A percentile compares a stretch with the other conserved stretches of the same genome.
These are phyloP conservation scores for Cutaneotrichosporon sp. DNA, from an alignment of 1,284 basidiomycete species.

Conservation along the genomic window DNA sequence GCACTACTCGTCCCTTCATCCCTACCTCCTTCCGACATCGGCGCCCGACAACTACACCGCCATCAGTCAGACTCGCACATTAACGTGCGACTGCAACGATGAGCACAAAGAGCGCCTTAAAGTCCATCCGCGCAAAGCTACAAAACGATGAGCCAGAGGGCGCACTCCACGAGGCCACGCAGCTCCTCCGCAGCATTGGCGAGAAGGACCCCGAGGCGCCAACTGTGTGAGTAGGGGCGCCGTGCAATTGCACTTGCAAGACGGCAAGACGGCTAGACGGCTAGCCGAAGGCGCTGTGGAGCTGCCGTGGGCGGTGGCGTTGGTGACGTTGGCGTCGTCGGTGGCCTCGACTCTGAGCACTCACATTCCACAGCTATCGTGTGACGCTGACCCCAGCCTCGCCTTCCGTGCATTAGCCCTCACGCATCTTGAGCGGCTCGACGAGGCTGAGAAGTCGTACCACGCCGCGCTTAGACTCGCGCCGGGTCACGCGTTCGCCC, in stretches of 20 bases:
- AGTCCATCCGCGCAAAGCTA: constrained; percentile 76
- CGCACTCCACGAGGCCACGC: constrained; percentile 53
- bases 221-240: constrained; percentile 65
- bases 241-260: too few species aligned
- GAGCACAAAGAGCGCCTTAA: constrained; percentile 58
- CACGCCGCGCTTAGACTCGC: constrained; percentile 67
- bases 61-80: neutral
- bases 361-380: neutral
- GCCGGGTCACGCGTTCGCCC: constrained; percentile 68
- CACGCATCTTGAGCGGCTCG: constrained; percentile 68
- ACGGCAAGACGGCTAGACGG: neutral
- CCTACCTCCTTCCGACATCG: neutral
- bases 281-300: neutral
- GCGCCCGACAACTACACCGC: neutral
- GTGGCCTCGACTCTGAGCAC: too few species aligned
- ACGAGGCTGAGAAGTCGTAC: constrained; percentile 82
- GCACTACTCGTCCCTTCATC: neutral
- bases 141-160: constrained; percentile 69
- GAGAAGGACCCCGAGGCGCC: constrained; percentile 58
- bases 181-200: constrained; percentile 62
- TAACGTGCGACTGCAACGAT: neutral
- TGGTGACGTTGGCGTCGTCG: too few species aligned
- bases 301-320: too few species aligned
- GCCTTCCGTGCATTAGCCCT: constrained; percentile 78
- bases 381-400: constrained; percentile 59